Evolutionary conservation across 192 early-diverging fungal species (phyloP).

Genomic region (Ambispora gerdemannii): DNA sequence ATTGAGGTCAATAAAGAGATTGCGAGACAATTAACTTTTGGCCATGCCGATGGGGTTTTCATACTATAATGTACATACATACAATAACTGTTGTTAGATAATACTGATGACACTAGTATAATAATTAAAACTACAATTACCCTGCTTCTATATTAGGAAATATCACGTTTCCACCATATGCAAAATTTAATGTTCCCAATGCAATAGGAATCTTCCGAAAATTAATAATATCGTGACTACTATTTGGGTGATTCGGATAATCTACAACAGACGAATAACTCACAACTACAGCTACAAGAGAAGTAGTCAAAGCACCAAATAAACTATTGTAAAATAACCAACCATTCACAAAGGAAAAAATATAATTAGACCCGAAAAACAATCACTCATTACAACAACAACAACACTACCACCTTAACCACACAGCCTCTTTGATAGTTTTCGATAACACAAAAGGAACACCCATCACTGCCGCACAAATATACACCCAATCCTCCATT

Average conservation of each 20-base stretch:
- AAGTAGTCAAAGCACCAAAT: slow-evolving; percentile 62
- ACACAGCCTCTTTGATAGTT: slow-evolving; percentile 65
- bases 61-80: slow-evolving; percentile 38
- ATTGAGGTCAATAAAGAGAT: slow-evolving; percentile 57
- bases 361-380: background rate
- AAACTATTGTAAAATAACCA: slow-evolving; percentile 37
- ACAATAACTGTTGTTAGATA: too few species aligned
- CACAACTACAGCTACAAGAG: slow-evolving; percentile 58
- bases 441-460: slow-evolving; percentile 65
- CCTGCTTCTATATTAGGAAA: slow-evolving; percentile 66
- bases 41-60: slow-evolving; percentile 55
- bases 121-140: background rate
- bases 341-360: too few species aligned
- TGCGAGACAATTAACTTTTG: slow-evolving; percentile 48
- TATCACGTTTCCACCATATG: slow-evolving; percentile 68
- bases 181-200: slow-evolving; percentile 62
- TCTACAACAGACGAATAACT: slow-evolving; percentile 48
- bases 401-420: slow-evolving; percentile 38
- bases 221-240: slow-evolving; percentile 41
- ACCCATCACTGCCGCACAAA: slow-evolving; percentile 49
- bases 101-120: background rate
- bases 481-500: slow-evolving; percentile 53
- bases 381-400: background rate
- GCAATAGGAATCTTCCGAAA: slow-evolving; percentile 57
- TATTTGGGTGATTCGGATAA: slow-evolving; percentile 42